Evolutionary conservation across 2,329 filamentous ascomycete species (phyloP).

Genomic region (Aspergillus aculeatinus): DNA sequence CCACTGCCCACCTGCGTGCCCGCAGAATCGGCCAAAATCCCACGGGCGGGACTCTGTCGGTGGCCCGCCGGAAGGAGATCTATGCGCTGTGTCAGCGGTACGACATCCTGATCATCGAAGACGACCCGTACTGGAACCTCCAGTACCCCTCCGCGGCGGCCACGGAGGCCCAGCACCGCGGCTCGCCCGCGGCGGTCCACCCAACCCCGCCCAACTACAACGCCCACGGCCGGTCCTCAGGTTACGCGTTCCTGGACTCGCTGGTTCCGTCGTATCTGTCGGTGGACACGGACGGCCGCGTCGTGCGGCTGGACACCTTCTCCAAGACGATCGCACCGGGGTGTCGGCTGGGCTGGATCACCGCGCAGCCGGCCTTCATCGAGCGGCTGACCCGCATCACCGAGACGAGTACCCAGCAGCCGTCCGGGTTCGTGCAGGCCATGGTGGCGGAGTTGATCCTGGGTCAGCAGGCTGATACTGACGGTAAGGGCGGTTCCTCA

Average conservation of each 20-base stretch:
- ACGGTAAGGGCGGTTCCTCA: no score
- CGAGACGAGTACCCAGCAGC: constrained; percentile 77
- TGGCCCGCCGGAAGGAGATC: constrained; percentile 72
- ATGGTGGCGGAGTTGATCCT: constrained; percentile 65
- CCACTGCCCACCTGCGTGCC: not conserved
- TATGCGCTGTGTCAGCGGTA: constrained; percentile 79
- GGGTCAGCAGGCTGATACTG: constrained; percentile 54
- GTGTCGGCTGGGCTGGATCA: constrained; percentile 87
- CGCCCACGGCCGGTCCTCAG: constrained; percentile 54
- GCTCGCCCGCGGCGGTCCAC: constrained; percentile 29
- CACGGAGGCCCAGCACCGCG: constrained; percentile 34
- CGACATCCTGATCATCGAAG: constrained; percentile 88
- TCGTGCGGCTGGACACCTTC: constrained; percentile 88
- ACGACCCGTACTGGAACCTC: constrained; percentile 94
- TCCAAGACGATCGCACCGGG: constrained; percentile 91
- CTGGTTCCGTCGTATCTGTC: constrained; percentile 79
- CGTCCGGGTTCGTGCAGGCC: constrained; percentile 84
- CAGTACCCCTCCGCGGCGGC: constrained; percentile 74
- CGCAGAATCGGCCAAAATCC: constrained; percentile 83
- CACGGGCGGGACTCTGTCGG: constrained; percentile 71
- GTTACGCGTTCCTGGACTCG: constrained; percentile 77
- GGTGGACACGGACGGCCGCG: constrained; percentile 80
- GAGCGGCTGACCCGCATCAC: constrained; percentile 73
- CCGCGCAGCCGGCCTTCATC: constrained; percentile 73
- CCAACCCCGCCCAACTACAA: constrained; percentile 42